phyloP scores from a whole-genome alignment of 768 basidiomycete genomes.

The Lepiota subincarnata region DNA sequence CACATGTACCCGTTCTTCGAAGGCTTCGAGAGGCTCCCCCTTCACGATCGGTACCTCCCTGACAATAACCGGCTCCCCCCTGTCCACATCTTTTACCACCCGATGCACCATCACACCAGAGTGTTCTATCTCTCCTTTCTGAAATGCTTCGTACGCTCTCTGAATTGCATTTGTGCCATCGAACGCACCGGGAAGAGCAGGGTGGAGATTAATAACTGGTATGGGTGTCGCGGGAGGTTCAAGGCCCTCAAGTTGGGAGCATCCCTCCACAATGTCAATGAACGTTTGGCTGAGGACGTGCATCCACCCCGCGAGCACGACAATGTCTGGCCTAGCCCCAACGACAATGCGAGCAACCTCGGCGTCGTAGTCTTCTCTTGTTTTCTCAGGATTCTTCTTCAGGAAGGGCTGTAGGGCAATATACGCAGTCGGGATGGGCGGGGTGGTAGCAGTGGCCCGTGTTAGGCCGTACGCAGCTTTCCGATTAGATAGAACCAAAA shows the following conservation, averaged over 20 bases:
- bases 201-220: slow-evolving; percentile 94
- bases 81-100: slow-evolving; percentile 91
- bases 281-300: slow-evolving; percentile 87
- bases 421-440: slow-evolving; percentile 78
- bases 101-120: slow-evolving; percentile 93
- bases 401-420: slow-evolving; percentile 84
- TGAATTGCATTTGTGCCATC: slow-evolving; percentile 92
- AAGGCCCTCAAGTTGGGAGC: slow-evolving; percentile 29
- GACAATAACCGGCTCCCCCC: slow-evolving; percentile 83
- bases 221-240: slow-evolving; percentile 36
- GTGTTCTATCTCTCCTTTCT: slow-evolving; percentile 70
- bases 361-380: slow-evolving; percentile 80
- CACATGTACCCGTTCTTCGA: slow-evolving; percentile 74
- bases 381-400: slow-evolving; percentile 65
- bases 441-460: slow-evolving; percentile 66
- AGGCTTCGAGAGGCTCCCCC: slow-evolving; percentile 67
- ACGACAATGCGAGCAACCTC: slow-evolving; percentile 73
- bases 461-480: slow-evolving; percentile 87
- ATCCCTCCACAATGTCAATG: slow-evolving; percentile 58
- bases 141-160: slow-evolving; percentile 85
- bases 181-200: slow-evolving; percentile 93
- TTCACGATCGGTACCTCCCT: slow-evolving; percentile 67
- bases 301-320: slow-evolving; percentile 99
- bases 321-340: slow-evolving; percentile 65
- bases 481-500: slow-evolving; percentile 86